These are phyloP conservation scores for Avena atlantica DNA, from an alignment of 176 grass and related monocot species.

Conservation along the genomic window DNA sequence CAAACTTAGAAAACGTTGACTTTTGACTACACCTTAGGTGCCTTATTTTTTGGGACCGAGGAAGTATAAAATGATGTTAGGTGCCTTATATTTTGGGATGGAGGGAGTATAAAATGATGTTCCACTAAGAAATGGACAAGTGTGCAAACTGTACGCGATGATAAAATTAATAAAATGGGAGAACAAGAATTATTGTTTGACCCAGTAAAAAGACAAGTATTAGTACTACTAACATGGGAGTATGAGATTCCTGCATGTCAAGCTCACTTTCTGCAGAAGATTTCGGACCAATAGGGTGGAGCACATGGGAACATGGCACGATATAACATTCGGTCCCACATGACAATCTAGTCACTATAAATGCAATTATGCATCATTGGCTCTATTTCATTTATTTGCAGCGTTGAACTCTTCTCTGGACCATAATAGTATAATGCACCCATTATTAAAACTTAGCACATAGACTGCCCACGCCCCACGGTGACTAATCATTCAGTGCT, in stretches of 20 bases:
- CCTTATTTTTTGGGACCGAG: too few species aligned
- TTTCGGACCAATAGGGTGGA: slow-evolving; percentile 1
- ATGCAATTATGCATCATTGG: slow-evolving; percentile 14
- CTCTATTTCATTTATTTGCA: not conserved
- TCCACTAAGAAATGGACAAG: not conserved
- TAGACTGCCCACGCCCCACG: not conserved
- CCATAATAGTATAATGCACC: slow-evolving; percentile 4
- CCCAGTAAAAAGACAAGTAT: not conserved
- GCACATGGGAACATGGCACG: slow-evolving; percentile 40
- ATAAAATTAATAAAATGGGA: not conserved
- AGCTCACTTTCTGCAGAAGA: slow-evolving; percentile 39
- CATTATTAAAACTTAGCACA: not conserved
- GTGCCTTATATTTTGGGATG: too few species aligned
- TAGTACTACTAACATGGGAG: slow-evolving; percentile 7
- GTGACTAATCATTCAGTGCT: not conserved
- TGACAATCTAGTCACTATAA: slow-evolving; percentile 33
- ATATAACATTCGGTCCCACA: slow-evolving; percentile 17
- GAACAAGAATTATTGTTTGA: slow-evolving; percentile 15
- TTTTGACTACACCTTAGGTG: too few species aligned
- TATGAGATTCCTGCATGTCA: slow-evolving; percentile 31
- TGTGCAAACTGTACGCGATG: not conserved
- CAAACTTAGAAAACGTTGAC: too few species aligned
- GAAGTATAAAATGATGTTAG: too few species aligned
- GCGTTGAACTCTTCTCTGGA: not conserved
- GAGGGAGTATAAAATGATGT: not conserved